Evolutionary conservation across 2,329 filamentous ascomycete genomes (phyloP).

Genomic region (Penicillium olsonii): DNA sequence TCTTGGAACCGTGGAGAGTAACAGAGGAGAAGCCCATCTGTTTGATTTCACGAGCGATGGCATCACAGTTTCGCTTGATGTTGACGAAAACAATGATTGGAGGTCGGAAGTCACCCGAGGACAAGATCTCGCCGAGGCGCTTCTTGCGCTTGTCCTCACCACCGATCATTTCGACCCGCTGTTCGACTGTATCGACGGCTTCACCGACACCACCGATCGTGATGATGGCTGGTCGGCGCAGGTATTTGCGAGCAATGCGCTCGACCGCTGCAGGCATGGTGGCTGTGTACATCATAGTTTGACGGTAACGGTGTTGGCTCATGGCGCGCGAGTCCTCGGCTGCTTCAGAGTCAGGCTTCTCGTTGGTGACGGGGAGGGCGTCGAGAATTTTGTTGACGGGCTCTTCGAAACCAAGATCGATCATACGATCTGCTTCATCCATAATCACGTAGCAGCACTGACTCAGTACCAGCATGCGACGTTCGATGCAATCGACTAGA

Average conservation of each 20-base stretch:
- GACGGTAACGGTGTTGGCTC: constrained; percentile 80
- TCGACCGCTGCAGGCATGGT: constrained; percentile 95
- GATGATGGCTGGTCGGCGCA: constrained; percentile 87
- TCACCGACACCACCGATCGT: constrained; percentile 94
- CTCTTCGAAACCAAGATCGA: constrained; percentile 96
- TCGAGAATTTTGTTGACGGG: constrained; percentile 97
- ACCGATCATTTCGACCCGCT: constrained; percentile 86
- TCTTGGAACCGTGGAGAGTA: constrained; percentile 93
- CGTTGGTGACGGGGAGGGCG: constrained; percentile 85
- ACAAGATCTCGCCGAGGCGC: constrained; percentile 85
- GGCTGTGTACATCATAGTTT: constrained; percentile 99
- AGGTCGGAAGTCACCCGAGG: constrained; percentile 74
- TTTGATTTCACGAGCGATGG: constrained; percentile 90
- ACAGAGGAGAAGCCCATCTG: constrained; percentile 87
- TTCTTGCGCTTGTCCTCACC: constrained; percentile 97
- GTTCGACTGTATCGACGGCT: constrained; percentile 96
- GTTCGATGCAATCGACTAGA: constrained; percentile 94
- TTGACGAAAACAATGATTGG: constrained; percentile 99
- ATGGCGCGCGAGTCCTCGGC: constrained; percentile 86
- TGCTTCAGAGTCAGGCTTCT: constrained; percentile 91
- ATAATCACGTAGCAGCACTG: constrained; percentile 99
- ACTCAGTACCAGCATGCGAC: constrained; percentile 84
- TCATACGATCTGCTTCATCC: constrained; percentile 99
- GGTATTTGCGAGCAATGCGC: constrained; percentile 94
- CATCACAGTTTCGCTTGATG: constrained; percentile 98